Evolutionary conservation across 306 rosid genomes (phyloP).

Genomic region (Geum urbanum): DNA sequence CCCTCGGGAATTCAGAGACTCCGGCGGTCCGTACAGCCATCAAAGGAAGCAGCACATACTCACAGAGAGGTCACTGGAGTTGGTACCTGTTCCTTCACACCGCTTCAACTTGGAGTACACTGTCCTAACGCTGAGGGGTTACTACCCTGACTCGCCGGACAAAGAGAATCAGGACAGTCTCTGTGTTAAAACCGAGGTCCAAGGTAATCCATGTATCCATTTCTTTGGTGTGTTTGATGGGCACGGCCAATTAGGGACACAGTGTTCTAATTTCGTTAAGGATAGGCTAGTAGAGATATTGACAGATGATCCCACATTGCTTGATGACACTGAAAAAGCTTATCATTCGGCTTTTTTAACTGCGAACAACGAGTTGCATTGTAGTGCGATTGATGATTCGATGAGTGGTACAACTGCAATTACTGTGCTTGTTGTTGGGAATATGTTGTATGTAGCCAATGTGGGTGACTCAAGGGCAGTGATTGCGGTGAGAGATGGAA

Average conservation of each 20-base stretch:
- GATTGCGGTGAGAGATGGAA: constrained; percentile 77
- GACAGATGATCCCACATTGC: constrained; percentile 47
- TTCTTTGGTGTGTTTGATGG: constrained; percentile 97
- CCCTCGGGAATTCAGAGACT: constrained; percentile 42
- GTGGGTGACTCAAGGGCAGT: constrained; percentile 96
- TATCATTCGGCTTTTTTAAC: constrained; percentile 60
- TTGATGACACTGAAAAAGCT: constrained; percentile 68
- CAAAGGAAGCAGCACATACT: constrained; percentile 67
- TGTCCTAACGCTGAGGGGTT: constrained; percentile 76
- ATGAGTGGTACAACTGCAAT: constrained; percentile 97
- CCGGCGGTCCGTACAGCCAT: constrained; percentile 37
- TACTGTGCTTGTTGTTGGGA: constrained; percentile 74
- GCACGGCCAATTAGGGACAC: constrained; percentile 75
- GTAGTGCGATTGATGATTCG: constrained; percentile 73
- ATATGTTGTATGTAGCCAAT: constrained; percentile 75
- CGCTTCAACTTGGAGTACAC: constrained; percentile 71
- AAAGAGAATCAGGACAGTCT: constrained; percentile 83
- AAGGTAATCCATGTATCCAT: constrained; percentile 71
- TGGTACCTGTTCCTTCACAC: constrained; percentile 65
- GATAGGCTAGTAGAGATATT: constrained; percentile 60
- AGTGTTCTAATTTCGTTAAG: constrained; percentile 77
- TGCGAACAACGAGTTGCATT: constrained; percentile 56
- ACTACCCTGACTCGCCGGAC: constrained; percentile 80
- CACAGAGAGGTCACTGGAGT: constrained; percentile 64
- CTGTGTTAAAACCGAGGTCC: constrained; percentile 63